These are phyloP conservation scores for Salvia hispanica DNA, from an alignment of 257 asterid genomes.

Conservation along the genomic window DNA sequence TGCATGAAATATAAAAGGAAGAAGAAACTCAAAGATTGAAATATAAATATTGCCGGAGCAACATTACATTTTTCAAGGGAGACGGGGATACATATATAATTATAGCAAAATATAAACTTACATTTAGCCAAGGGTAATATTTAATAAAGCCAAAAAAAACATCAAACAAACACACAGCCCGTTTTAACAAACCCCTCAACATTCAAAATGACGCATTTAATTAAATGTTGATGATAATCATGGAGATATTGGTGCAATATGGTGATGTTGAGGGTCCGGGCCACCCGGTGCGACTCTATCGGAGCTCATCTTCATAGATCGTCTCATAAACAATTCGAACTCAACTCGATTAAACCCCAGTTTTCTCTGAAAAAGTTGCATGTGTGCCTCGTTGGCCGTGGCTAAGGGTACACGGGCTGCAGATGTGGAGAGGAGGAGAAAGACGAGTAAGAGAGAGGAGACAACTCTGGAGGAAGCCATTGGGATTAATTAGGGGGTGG, in stretches of 20 bases:
- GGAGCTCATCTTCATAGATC: slow-evolving; percentile 25
- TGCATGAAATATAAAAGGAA: background rate
- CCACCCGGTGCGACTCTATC: slow-evolving; percentile 46
- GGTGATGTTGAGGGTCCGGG: slow-evolving; percentile 54
- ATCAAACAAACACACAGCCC: too few species aligned
- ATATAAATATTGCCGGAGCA: background rate
- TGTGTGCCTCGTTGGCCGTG: background rate
- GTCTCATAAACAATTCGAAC: slow-evolving; percentile 23
- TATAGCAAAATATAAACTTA: background rate
- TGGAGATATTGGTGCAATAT: slow-evolving; percentile 31
- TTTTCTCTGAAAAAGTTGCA: slow-evolving; percentile 28
- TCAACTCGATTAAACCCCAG: slow-evolving; percentile 35
- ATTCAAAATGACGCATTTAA: background rate
- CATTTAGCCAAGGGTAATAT: background rate
- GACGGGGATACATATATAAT: background rate
- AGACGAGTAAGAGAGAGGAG: slow-evolving; percentile 27
- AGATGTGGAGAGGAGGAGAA: slow-evolving; percentile 4
- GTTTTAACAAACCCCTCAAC: background rate
- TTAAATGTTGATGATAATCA: background rate
- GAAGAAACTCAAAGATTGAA: background rate
- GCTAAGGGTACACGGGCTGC: slow-evolving; percentile 34
- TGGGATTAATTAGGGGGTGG: background rate
- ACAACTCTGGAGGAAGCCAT: slow-evolving; percentile 44
- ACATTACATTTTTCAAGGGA: background rate
- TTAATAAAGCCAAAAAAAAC: too few species aligned